Conservation (phyloP, 208 protist species). For the Leishmania major region DNA sequence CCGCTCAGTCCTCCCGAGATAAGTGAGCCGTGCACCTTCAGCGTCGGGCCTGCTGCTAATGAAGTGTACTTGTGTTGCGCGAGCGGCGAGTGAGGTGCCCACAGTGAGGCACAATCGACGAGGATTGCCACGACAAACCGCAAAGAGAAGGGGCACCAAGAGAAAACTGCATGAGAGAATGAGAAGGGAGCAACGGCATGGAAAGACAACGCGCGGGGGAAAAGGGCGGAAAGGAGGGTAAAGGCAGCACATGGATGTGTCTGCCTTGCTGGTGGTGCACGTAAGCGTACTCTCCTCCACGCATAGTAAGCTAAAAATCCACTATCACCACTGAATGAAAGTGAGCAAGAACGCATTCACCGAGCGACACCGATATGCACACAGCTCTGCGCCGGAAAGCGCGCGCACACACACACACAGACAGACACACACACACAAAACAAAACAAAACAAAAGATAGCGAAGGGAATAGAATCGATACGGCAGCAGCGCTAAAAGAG, state of each 20-base stretch:
- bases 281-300: background rate
- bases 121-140: background rate
- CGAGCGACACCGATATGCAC: background rate
- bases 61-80: background rate
- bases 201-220: constrained; percentile 1
- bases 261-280: background rate
- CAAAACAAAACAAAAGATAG: background rate
- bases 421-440: too few relatives aligned
- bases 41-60: background rate
- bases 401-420: background rate
- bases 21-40: background rate
- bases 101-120: constrained; percentile 1
- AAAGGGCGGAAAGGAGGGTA: background rate
- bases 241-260: background rate
- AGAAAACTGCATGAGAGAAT: constrained; percentile 5
- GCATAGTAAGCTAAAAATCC: background rate
- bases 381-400: background rate
- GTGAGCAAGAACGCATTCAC: background rate
- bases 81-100: background rate
- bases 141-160: background rate
- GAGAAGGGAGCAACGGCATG: constrained; percentile 1
- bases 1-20: background rate
- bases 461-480: background rate
- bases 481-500: background rate
- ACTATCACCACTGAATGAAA: background rate